Evolutionary conservation across 768 basidiomycete genomes (phyloP).

Genomic region (Panaeolus papilionaceus): DNA sequence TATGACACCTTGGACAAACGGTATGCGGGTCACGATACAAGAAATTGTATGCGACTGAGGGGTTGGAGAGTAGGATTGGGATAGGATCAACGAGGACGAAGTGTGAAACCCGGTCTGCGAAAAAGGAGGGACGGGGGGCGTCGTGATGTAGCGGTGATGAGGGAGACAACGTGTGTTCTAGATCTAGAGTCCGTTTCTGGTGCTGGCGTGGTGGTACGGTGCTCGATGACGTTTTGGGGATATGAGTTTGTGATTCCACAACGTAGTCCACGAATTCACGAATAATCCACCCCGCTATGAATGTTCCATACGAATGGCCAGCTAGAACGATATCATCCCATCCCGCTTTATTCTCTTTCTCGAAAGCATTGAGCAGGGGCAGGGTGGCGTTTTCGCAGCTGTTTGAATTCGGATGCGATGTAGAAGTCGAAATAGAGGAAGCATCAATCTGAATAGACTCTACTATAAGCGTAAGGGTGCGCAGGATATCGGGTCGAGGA

Average conservation of each 20-base stretch:
- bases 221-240: slow-evolving; percentile 9
- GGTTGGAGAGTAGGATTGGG: slow-evolving; percentile 66
- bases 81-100: slow-evolving; percentile 68
- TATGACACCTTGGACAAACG: slow-evolving; percentile 23
- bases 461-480: slow-evolving; percentile 51
- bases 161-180: too few relatives aligned
- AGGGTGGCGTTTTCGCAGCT: neutral
- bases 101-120: slow-evolving; percentile 44
- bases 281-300: slow-evolving; percentile 59
- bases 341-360: neutral
- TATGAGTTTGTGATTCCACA: neutral
- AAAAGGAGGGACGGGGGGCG: neutral
- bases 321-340: slow-evolving; percentile 49
- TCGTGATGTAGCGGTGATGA: too few relatives aligned
- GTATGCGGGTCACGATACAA: slow-evolving; percentile 53
- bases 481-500: slow-evolving; percentile 44
- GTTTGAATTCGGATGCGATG: neutral
- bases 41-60: slow-evolving; percentile 69
- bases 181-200: too few relatives aligned
- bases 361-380: neutral
- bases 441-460: slow-evolving; percentile 41
- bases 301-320: slow-evolving; percentile 70
- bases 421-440: neutral
- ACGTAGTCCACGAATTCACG: slow-evolving; percentile 37
- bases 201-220: slow-evolving; percentile 1